A percentile compares a stretch with the other conserved stretches of the same genome.
Evolutionary conservation across 192 early-diverging fungal species (phyloP).

Genomic region (Coemansia sp.): DNA sequence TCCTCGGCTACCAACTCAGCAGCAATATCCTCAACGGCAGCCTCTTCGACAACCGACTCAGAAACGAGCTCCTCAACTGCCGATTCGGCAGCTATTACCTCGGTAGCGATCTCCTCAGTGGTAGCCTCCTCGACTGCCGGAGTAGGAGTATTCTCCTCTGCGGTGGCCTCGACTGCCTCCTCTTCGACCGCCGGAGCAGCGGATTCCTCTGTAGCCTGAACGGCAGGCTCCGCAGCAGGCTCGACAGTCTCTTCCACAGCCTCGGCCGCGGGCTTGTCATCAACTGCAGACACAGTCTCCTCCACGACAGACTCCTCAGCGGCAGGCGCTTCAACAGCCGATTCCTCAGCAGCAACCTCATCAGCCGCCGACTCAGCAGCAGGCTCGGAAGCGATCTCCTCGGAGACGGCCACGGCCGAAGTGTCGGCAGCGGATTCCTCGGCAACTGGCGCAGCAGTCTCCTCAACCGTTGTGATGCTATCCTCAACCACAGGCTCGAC

Average conservation of each 20-base stretch:
- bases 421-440: neutral
- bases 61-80: neutral
- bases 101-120: neutral
- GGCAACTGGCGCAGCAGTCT: neutral
- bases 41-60: neutral
- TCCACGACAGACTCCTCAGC: neutral
- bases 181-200: neutral
- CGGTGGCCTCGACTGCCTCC: neutral
- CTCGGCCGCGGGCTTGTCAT: too few species aligned
- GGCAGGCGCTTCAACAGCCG: neutral
- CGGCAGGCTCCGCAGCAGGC: neutral
- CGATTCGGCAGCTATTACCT: neutral
- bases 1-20: neutral
- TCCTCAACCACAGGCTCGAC: neutral
- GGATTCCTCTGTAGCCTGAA: too few species aligned
- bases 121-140: neutral
- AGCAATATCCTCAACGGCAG: neutral
- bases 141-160: too few species aligned
- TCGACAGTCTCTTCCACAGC: neutral
- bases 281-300: too few species aligned
- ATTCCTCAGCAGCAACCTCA: neutral
- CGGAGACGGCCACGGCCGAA: neutral
- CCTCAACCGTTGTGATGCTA: too few species aligned
- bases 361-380: neutral
- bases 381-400: neutral